phyloP scores from a whole-genome alignment of 306 rosid species.

The Dalbergia cultrata region DNA sequence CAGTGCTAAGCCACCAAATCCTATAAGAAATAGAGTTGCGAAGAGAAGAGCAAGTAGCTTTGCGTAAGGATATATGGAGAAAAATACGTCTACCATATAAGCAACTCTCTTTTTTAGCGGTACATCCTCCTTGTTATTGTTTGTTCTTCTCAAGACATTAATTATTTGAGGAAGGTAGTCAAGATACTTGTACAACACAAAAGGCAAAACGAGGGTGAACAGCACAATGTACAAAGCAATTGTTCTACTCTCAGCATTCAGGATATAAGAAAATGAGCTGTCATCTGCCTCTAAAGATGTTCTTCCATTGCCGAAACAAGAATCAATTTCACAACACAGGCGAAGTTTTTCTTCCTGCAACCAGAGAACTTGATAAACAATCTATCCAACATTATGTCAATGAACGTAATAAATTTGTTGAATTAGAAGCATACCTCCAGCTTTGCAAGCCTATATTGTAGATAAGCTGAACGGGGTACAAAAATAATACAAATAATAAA shows the following conservation, averaged over 20 bases:
- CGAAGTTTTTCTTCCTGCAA: slow-evolving; percentile 68
- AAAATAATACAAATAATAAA: slow-evolving; percentile 62
- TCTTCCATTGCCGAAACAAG: slow-evolving; percentile 42
- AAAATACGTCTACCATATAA: slow-evolving; percentile 88
- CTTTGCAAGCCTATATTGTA: slow-evolving; percentile 62
- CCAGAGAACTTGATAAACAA: slow-evolving; percentile 10
- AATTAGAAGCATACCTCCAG: slow-evolving; percentile 65
- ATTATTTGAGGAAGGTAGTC: slow-evolving; percentile 73
- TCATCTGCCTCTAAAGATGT: slow-evolving; percentile 37
- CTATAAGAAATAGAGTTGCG: slow-evolving; percentile 91
- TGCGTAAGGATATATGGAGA: slow-evolving; percentile 95
- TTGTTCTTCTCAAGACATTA: slow-evolving; percentile 62
- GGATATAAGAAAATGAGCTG: slow-evolving; percentile 44
- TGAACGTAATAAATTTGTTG: not conserved
- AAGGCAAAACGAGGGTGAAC: slow-evolving; percentile 70
- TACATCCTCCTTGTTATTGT: slow-evolving; percentile 77
- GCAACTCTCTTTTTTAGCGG: slow-evolving; percentile 93
- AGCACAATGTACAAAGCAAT: slow-evolving; percentile 75
- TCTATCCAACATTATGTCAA: slow-evolving; percentile 24
- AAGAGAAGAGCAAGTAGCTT: slow-evolving; percentile 95
- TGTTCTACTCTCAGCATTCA: slow-evolving; percentile 65
- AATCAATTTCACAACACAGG: slow-evolving; percentile 50
- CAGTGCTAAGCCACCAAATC: slow-evolving; percentile 91
- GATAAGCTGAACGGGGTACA: slow-evolving; percentile 62
- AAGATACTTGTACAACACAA: slow-evolving; percentile 77